Percentiles rank a stretch among this genome's conserved stretches.
Evolutionary conservation across 73 alveolate genomes (phyloP).

Genomic region (Chromera velia): DNA sequence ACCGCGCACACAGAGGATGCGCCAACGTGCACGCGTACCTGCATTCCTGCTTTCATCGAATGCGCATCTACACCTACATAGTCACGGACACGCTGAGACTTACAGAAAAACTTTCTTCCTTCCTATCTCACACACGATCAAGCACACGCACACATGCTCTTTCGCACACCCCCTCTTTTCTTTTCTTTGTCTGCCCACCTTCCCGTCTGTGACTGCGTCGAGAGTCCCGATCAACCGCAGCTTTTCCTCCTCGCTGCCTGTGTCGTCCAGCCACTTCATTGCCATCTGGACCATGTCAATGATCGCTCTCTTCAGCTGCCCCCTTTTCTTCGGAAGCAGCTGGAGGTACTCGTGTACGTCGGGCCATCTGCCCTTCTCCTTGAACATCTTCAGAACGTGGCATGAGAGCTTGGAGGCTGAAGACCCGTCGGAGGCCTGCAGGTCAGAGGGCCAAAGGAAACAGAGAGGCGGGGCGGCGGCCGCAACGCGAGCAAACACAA

Average conservation of each 20-base stretch:
- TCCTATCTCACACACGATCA: too few species aligned
- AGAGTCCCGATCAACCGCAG: slow-evolving; percentile 35
- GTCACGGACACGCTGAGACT: too few species aligned
- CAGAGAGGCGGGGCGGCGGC: not conserved
- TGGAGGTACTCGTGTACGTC: slow-evolving; percentile 36
- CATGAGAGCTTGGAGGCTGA: not conserved
- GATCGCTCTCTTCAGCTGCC: slow-evolving; percentile 56
- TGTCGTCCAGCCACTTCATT: slow-evolving; percentile 19
- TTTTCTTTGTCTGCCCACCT: too few species aligned
- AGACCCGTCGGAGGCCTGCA: not conserved
- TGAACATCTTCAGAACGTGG: not conserved
- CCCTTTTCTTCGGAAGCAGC: slow-evolving; percentile 47
- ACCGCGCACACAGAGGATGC: too few species aligned
- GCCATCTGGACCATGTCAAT: slow-evolving; percentile 54
- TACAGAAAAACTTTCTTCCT: too few species aligned
- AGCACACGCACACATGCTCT: too few species aligned
- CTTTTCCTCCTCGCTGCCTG: slow-evolving; percentile 55
- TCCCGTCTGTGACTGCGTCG: slow-evolving; percentile 55
- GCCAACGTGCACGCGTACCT: too few species aligned
- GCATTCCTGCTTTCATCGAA: too few species aligned
- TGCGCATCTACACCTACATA: too few species aligned
- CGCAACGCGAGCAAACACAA: not conserved
- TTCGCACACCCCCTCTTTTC: too few species aligned
- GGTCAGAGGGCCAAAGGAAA: not conserved
- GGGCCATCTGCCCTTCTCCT: slow-evolving; percentile 32